Conservation (phyloP, 192 early-diverging fungal genomes). For the Phlyctochytrium arcticum region DNA sequence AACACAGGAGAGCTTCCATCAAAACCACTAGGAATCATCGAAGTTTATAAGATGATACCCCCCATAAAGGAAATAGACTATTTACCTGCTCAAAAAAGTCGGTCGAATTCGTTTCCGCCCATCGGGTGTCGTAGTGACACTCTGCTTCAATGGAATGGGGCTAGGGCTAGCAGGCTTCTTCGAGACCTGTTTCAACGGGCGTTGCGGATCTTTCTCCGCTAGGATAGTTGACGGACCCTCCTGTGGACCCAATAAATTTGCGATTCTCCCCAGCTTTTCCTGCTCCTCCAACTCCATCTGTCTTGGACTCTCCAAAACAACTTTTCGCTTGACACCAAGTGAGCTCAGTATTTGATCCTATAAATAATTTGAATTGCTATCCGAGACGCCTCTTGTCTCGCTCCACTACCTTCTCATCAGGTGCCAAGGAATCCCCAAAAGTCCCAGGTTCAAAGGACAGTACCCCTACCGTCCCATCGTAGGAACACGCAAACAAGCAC, state of each 20-base stretch:
- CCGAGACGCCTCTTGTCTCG: background rate
- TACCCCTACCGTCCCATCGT: conserved; percentile 83
- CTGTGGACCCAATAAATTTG: conserved; percentile 6
- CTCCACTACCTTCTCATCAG: conserved; percentile 60
- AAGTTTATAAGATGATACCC: too few relatives aligned
- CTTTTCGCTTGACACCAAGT: conserved; percentile 37
- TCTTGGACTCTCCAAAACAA: conserved; percentile 25
- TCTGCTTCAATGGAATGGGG: conserved; percentile 33
- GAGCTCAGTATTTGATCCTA: conserved; percentile 34
- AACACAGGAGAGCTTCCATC: too few relatives aligned
- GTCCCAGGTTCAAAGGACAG: conserved; percentile 66
- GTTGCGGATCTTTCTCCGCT: background rate
- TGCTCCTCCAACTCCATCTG: conserved; percentile 37
- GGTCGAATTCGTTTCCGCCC: conserved; percentile 84
- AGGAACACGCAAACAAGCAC: conserved; percentile 79
- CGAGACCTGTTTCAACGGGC: background rate
- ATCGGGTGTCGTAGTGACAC: conserved; percentile 65
- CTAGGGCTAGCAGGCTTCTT: background rate
- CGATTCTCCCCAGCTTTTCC: background rate
- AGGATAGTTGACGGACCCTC: background rate
- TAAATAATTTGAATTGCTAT: background rate
- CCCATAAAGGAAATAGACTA: too few relatives aligned
- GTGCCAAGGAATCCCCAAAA: conserved; percentile 59
- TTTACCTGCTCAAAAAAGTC: conserved; percentile 38
- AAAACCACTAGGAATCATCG: too few relatives aligned